Evolutionary conservation across 139 green algal species (phyloP).

Genomic region (Coccomyxa sp.): DNA sequence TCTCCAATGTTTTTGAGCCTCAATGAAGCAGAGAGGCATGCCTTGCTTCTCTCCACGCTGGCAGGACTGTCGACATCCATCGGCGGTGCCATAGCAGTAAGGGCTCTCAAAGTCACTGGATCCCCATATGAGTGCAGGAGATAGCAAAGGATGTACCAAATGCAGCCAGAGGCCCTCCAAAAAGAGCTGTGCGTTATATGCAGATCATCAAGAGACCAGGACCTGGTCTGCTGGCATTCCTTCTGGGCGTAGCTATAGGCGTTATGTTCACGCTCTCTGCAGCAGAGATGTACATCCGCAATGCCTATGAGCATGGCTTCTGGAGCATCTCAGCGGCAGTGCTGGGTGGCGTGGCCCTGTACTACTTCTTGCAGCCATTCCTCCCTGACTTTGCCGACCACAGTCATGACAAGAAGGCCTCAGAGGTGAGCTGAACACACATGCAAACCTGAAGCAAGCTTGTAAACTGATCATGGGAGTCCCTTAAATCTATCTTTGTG

Average conservation of each 20-base stretch:
- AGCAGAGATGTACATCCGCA: slow-evolving; percentile 72
- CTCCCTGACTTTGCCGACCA: slow-evolving; percentile 57
- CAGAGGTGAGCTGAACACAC: not conserved
- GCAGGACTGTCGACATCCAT: slow-evolving; percentile 61
- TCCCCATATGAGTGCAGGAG: not conserved
- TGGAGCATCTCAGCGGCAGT: slow-evolving; percentile 32
- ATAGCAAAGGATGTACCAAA: not conserved
- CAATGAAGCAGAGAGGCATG: slow-evolving; percentile 23
- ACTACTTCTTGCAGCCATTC: slow-evolving; percentile 50
- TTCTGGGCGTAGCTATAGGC: slow-evolving; percentile 63
- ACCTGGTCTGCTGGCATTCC: slow-evolving; percentile 56
- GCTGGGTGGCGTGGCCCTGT: slow-evolving; percentile 36
- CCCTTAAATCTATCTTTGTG: too few species aligned
- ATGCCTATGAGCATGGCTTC: slow-evolving; percentile 52
- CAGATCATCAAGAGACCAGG: slow-evolving; percentile 56
- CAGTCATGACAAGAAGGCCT: slow-evolving; percentile 5
- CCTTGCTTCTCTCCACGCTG: slow-evolving; percentile 40
- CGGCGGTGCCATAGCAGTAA: slow-evolving; percentile 60
- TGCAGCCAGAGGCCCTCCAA: not conserved
- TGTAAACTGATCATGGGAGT: too few species aligned
- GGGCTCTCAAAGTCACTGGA: not conserved
- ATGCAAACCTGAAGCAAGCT: too few species aligned
- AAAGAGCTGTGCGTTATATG: not conserved
- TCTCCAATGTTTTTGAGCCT: not conserved
- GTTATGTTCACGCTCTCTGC: slow-evolving; percentile 83